phyloP scores from a whole-genome alignment of 1,284 basidiomycete genomes.

The Melampsora larici-populina region DNA sequence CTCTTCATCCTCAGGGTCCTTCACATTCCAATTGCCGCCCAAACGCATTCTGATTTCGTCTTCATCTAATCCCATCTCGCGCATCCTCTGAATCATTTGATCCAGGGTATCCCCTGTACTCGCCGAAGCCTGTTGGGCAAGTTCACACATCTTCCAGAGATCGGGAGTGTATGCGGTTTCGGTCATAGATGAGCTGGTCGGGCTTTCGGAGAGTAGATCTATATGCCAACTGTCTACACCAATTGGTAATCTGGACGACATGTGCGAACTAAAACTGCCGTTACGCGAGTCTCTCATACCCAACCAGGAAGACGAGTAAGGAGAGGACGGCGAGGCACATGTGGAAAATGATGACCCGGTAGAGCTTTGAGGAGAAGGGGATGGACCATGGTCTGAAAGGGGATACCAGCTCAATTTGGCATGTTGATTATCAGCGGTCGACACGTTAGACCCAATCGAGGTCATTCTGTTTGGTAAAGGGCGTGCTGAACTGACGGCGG shows the following conservation, averaged over 20 bases:
- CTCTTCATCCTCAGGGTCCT: not conserved
- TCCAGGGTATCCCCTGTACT: not conserved
- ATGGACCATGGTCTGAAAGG: not conserved
- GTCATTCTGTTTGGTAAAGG: not conserved
- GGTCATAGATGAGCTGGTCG: not conserved
- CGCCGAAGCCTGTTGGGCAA: not conserved
- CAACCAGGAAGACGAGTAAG: constrained; percentile 30
- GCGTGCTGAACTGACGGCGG: not conserved
- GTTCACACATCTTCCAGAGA: not conserved
- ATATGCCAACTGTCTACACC: not conserved
- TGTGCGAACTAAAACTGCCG: not conserved
- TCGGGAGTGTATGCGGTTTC: not conserved
- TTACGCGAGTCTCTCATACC: constrained; percentile 1
- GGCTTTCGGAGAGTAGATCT: not conserved
- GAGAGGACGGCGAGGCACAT: constrained; percentile 17
- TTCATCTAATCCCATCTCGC: not conserved
- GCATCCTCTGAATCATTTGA: constrained; percentile 1
- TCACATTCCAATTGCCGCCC: not conserved
- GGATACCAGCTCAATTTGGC: not conserved
- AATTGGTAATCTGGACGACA: not conserved
- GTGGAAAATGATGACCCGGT: not conserved
- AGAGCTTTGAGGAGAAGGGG: constrained; percentile 15
- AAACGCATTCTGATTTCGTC: not conserved
- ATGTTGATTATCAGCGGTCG: not conserved
- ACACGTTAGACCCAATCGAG: not conserved